Evolutionary conservation across 2,329 filamentous ascomycete genomes (phyloP).

Genomic region (Zarea fungicola): DNA sequence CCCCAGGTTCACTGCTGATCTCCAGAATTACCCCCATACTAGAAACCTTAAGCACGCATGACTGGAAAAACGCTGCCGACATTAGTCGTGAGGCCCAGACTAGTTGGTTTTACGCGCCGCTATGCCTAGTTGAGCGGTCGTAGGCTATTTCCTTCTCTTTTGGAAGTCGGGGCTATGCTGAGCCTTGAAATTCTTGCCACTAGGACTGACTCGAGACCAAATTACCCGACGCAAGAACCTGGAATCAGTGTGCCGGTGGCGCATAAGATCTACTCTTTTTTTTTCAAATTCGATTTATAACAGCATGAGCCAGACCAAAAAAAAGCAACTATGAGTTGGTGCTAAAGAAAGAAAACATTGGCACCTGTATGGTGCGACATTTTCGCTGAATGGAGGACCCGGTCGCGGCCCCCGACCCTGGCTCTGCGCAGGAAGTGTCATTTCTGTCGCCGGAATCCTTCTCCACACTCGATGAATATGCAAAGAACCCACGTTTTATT

Average conservation of each 20-base stretch:
- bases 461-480: conserved; percentile 26
- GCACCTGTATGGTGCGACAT: not conserved
- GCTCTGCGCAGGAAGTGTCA: conserved; percentile 3
- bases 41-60: conserved; percentile 9
- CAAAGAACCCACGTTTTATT: conserved; percentile 35
- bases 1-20: conserved; percentile 9
- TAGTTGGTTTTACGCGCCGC: conserved; percentile 1
- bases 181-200: not conserved
- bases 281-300: too few relatives aligned
- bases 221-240: too few relatives aligned
- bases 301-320: too few relatives aligned
- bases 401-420: not conserved
- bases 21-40: conserved; percentile 3
- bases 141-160: conserved; percentile 16
- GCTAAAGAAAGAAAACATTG: not conserved
- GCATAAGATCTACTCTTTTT: too few relatives aligned
- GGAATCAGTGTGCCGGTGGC: not conserved
- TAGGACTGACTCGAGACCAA: conserved; percentile 3
- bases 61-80: conserved; percentile 1
- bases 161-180: not conserved
- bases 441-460: conserved; percentile 17
- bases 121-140: conserved; percentile 3
- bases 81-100: conserved; percentile 1
- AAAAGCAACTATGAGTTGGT: too few relatives aligned
- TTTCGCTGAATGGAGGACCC: conserved; percentile 5